Evolutionary conservation across 108 stramenopile species (phyloP).

Genomic region (Phaeodactylum tricornutum): DNA sequence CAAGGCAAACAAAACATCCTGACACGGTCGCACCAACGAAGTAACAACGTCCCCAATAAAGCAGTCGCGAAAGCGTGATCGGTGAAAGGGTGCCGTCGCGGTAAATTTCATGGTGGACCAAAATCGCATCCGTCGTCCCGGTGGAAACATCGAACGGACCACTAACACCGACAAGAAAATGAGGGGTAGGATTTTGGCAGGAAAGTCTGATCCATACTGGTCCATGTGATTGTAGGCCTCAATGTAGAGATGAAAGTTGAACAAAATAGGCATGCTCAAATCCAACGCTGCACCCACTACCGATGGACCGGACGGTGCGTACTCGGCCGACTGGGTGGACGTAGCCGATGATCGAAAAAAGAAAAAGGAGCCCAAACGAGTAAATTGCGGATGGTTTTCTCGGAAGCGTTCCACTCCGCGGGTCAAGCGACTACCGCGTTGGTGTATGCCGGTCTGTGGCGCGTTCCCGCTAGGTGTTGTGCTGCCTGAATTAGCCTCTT

Average conservation of each 20-base stretch:
- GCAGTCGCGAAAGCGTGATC: conserved; percentile 62
- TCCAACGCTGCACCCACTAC: conserved; percentile 79
- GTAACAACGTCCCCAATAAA: conserved; percentile 77
- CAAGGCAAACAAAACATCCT: conserved; percentile 68
- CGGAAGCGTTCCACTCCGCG: conserved; percentile 20
- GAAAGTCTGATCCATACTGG: conserved; percentile 28
- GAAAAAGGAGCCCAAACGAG: conserved; percentile 32
- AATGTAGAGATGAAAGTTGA: conserved; percentile 87
- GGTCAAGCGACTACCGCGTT: conserved; percentile 1
- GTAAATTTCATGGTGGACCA: conserved; percentile 67
- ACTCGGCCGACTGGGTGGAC: conserved; percentile 37
- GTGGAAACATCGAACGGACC: conserved; percentile 61
- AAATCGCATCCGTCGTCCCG: conserved; percentile 51
- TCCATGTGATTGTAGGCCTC: conserved; percentile 49
- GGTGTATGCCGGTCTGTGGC: too few species aligned
- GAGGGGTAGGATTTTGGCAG: conserved; percentile 68
- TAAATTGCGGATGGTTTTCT: conserved; percentile 31
- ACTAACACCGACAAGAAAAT: conserved; percentile 67
- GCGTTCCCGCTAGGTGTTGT: too few species aligned
- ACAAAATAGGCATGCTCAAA: conserved; percentile 71
- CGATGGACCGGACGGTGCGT: conserved; percentile 78
- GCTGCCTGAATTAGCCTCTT: too few species aligned
- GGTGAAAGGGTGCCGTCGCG: conserved; percentile 47
- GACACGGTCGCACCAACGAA: conserved; percentile 65
- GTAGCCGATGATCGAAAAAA: conserved; percentile 27